phyloP scores from a whole-genome alignment of 768 basidiomycete genomes.

The Pulveroboletus sp. region DNA sequence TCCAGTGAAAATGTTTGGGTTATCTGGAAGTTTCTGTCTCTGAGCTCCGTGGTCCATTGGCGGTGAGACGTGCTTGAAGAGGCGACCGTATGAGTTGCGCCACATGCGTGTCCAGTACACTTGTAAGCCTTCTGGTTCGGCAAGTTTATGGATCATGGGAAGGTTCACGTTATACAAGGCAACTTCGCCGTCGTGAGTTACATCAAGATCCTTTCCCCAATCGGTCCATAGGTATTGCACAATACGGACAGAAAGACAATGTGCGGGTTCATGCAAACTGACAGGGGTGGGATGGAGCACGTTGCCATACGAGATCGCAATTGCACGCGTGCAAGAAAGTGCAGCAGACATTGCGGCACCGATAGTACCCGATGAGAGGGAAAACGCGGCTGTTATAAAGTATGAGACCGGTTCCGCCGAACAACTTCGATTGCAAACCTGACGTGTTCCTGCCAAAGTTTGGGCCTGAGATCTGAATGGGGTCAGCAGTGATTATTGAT shows the following conservation, averaged over 20 bases:
- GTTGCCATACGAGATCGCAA: slow-evolving; percentile 88
- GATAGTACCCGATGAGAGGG: slow-evolving; percentile 88
- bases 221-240: slow-evolving; percentile 75
- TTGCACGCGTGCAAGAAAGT: slow-evolving; percentile 67
- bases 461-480: slow-evolving; percentile 72
- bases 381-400: slow-evolving; percentile 63
- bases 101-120: slow-evolving; percentile 82
- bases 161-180: slow-evolving; percentile 89
- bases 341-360: slow-evolving; percentile 86
- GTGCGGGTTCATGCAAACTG: slow-evolving; percentile 64
- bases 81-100: slow-evolving; percentile 79
- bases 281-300: slow-evolving; percentile 67
- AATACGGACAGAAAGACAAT: slow-evolving; percentile 64
- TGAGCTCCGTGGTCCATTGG: slow-evolving; percentile 17
- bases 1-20: slow-evolving; percentile 38
- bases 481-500: neutral
- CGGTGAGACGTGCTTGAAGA: slow-evolving; percentile 70
- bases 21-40: slow-evolving; percentile 35
- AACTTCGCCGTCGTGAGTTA: slow-evolving; percentile 59
- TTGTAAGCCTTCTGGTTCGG: slow-evolving; percentile 57
- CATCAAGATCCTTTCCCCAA: slow-evolving; percentile 73
- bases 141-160: slow-evolving; percentile 68
- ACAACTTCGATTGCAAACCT: slow-evolving; percentile 39
- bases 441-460: slow-evolving; percentile 86
- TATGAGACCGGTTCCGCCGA: slow-evolving; percentile 2